Base-by-base conservation (phyloP, 2,329 filamentous ascomycete species). In the Lasiodiplodia hormozganensis region DNA sequence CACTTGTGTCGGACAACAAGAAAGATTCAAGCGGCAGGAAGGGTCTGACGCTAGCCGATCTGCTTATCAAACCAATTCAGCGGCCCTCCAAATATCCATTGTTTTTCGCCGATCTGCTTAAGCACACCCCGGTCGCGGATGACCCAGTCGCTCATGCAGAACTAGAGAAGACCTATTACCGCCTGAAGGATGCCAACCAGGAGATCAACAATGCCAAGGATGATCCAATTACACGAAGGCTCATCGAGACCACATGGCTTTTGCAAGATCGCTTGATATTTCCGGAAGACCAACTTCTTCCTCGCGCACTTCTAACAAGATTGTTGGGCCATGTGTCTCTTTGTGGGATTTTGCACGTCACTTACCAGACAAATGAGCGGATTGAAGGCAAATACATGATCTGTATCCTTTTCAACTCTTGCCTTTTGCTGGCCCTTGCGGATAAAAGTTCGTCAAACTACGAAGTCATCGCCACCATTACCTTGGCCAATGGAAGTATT, bases 31-130 rank as follows among this genome's bases (percentile, higher is more conserved):
- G 88, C 67, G 85, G 86, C 36, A 92, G 87, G 74, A 96, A 93
- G 75, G 91, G 93, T 2, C 82, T 97, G 71, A 94, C 92, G 1
- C 88, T 97, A 71, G 88, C 90, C 60, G 96, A 98, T 79, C 85
- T 98, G 5, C 85, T 98, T 67, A 94, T 97, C 72, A 98, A 98
- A 92, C 96, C 95, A 0, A 94, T 97, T 23, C 95, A 99, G 80
- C 88, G 95, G 67, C 87, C 97, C 25, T 97, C 93, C 82, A 93
- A 92, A 81, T 98, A 98, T 76, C 93, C 93, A 12, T 83, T 99
- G 4, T 83, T 98, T 2, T 94, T 98, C 74, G 86, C 89, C 5
- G 93, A 97, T 74, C 84, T 99, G 10, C 85, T 94, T 69, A 94
- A 91, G 74, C 87, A 90, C 72, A 97, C 94, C 0, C 92, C 93